A percentile compares a stretch with the other conserved stretches of the same genome.
Conservation (phyloP, 495 filamentous ascomycete genomes). For the Hyaloscypha hepaticicola region DNA sequence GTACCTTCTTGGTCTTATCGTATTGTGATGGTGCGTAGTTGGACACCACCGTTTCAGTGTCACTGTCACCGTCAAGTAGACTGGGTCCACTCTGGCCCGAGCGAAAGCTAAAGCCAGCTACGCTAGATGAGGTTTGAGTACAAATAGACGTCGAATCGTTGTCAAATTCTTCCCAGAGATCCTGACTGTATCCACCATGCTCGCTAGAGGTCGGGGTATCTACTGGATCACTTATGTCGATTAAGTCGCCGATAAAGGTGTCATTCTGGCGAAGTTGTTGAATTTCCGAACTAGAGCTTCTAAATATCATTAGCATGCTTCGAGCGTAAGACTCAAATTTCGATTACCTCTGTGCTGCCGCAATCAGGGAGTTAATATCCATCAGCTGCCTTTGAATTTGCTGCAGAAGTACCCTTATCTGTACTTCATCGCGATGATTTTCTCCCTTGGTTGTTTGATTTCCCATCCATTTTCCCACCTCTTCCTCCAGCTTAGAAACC, state of each 20-base stretch:
- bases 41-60: conserved; percentile 9
- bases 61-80: conserved; percentile 15
- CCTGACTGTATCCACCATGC: conserved; percentile 8
- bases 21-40: background rate
- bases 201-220: conserved; percentile 8
- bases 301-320: conserved; percentile 12
- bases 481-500: conserved; percentile 3
- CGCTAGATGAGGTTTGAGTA: conserved; percentile 1
- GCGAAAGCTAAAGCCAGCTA: conserved; percentile 4
- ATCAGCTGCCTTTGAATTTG: conserved; percentile 6
- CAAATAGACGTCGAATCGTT: conserved; percentile 9
- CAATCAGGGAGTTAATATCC: conserved; percentile 2
- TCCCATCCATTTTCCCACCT: background rate
- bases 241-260: conserved; percentile 14
- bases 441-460: conserved; percentile 12
- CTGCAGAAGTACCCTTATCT: conserved; percentile 10
- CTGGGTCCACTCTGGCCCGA: conserved; percentile 7
- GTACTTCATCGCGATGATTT: conserved; percentile 4
- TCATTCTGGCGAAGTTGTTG: conserved; percentile 6
- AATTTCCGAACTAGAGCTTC: conserved; percentile 4
- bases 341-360: conserved; percentile 8
- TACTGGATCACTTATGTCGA: conserved; percentile 12
- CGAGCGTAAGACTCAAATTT: background rate
- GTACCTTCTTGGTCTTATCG: conserved; percentile 9
- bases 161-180: conserved; percentile 14